These are phyloP conservation scores for Pyrenophora teres DNA, from an alignment of 2,329 filamentous ascomycete species.

Conservation along the genomic window DNA sequence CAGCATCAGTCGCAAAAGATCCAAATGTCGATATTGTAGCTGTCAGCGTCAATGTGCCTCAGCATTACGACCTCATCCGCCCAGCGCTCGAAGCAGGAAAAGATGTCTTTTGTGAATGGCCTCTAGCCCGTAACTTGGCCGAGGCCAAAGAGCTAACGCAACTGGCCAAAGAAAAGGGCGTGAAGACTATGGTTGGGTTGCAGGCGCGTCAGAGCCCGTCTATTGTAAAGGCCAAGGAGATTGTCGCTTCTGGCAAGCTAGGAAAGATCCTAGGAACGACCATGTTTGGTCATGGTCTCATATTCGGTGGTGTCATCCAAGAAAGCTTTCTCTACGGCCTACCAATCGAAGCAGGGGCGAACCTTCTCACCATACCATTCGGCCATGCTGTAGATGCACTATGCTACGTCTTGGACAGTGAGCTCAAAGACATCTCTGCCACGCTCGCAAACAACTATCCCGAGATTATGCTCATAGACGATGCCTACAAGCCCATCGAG, in stretches of 20 bases:
- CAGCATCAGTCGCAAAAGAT: slow-evolving; percentile 53
- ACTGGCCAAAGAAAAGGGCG: slow-evolving; percentile 49
- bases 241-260: slow-evolving; percentile 51
- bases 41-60: slow-evolving; percentile 51
- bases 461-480: slow-evolving; percentile 26
- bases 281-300: slow-evolving; percentile 32
- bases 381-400: slow-evolving; percentile 43
- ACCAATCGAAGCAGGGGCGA: slow-evolving; percentile 53
- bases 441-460: slow-evolving; percentile 30
- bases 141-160: slow-evolving; percentile 52
- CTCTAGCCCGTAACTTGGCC: slow-evolving; percentile 48
- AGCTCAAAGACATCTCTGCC: slow-evolving; percentile 33
- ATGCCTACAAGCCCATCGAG: slow-evolving; percentile 20
- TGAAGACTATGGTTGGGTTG: slow-evolving; percentile 54
- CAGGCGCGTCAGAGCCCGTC: slow-evolving; percentile 53
- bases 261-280: slow-evolving; percentile 50
- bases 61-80: slow-evolving; percentile 50
- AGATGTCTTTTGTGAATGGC: slow-evolving; percentile 58
- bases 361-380: slow-evolving; percentile 50
- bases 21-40: slow-evolving; percentile 56
- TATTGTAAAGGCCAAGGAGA: slow-evolving; percentile 49
- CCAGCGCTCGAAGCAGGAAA: slow-evolving; percentile 50
- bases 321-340: slow-evolving; percentile 55
- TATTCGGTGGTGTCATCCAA: slow-evolving; percentile 24
- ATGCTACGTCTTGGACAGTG: slow-evolving; percentile 34